A percentile compares a stretch with the other conserved stretches of the same genome.
These are phyloP conservation scores for Stropharia rugosoannulata DNA, from an alignment of 768 basidiomycete genomes.

Conservation along the genomic window DNA sequence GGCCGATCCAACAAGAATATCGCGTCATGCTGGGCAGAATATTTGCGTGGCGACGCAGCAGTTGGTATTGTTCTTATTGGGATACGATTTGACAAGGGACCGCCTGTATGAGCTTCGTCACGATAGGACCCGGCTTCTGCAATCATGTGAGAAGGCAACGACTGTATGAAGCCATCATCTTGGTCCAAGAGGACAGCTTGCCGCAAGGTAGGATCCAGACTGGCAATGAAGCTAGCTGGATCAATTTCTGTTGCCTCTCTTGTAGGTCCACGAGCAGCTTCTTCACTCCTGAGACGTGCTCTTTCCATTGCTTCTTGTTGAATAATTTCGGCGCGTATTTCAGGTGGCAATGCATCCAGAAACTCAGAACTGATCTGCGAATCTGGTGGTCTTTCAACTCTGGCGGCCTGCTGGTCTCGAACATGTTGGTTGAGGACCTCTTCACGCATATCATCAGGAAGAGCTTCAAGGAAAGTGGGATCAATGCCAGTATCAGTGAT, in stretches of 20 bases:
- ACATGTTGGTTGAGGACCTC: slow-evolving; percentile 98
- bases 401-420: slow-evolving; percentile 82
- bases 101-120: slow-evolving; percentile 43
- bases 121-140: slow-evolving; percentile 78
- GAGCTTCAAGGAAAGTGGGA: slow-evolving; percentile 94
- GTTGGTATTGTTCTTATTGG: slow-evolving; percentile 28
- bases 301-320: slow-evolving; percentile 92
- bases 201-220: slow-evolving; percentile 84
- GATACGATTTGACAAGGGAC: slow-evolving; percentile 28
- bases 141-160: slow-evolving; percentile 81
- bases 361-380: slow-evolving; percentile 95
- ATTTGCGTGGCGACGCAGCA: slow-evolving; percentile 43
- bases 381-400: slow-evolving; percentile 71
- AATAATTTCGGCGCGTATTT: slow-evolving; percentile 94
- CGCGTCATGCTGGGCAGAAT: slow-evolving; percentile 71
- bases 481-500: slow-evolving; percentile 99
- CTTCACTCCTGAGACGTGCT: slow-evolving; percentile 46
- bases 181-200: slow-evolving; percentile 90
- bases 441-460: slow-evolving; percentile 98
- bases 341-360: slow-evolving; percentile 92
- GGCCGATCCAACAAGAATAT: slow-evolving; percentile 91
- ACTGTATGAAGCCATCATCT: slow-evolving; percentile 81
- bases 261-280: slow-evolving; percentile 42
- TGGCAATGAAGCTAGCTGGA: slow-evolving; percentile 88
- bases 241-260: slow-evolving; percentile 75